These are phyloP conservation scores for Amanita rubescens DNA, from an alignment of 768 basidiomycete genomes.

Conservation along the genomic window DNA sequence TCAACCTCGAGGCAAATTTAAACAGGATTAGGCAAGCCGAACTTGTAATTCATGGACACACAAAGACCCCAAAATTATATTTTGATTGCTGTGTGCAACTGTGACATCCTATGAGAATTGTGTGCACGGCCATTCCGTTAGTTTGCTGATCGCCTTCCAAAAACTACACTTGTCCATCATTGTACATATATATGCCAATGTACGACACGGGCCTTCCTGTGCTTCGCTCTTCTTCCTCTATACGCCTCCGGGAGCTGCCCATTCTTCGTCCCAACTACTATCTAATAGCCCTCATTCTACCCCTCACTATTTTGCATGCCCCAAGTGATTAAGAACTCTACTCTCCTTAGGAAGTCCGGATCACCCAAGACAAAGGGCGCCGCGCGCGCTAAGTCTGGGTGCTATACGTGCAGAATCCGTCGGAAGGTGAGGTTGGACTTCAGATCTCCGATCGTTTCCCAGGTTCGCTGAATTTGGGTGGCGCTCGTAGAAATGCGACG, in stretches of 20 bases:
- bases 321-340: slow-evolving; percentile 34
- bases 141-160: slow-evolving; percentile 10
- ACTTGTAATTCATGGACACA: neutral
- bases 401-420: slow-evolving; percentile 83
- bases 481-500: slow-evolving; percentile 70
- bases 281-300: slow-evolving; percentile 7
- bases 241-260: neutral
- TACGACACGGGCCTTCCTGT: slow-evolving; percentile 12
- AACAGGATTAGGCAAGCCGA: neutral
- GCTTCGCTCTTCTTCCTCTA: slow-evolving; percentile 10
- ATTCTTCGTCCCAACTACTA: neutral
- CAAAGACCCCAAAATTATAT: slow-evolving; percentile 10
- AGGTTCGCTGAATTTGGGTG: slow-evolving; percentile 13
- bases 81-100: neutral
- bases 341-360: slow-evolving; percentile 34
- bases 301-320: slow-evolving; percentile 29
- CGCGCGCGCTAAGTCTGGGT: slow-evolving; percentile 80
- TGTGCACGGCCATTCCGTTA: slow-evolving; percentile 6
- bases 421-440: slow-evolving; percentile 54
- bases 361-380: slow-evolving; percentile 74
- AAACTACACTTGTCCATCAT: slow-evolving; percentile 16
- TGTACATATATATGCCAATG: slow-evolving; percentile 29
- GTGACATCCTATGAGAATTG: neutral
- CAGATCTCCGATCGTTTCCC: slow-evolving; percentile 10
- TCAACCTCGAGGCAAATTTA: neutral